Evolutionary conservation across 371 early-diverging fungal genomes (phyloP).

Genomic region (Batkoa obscura): DNA sequence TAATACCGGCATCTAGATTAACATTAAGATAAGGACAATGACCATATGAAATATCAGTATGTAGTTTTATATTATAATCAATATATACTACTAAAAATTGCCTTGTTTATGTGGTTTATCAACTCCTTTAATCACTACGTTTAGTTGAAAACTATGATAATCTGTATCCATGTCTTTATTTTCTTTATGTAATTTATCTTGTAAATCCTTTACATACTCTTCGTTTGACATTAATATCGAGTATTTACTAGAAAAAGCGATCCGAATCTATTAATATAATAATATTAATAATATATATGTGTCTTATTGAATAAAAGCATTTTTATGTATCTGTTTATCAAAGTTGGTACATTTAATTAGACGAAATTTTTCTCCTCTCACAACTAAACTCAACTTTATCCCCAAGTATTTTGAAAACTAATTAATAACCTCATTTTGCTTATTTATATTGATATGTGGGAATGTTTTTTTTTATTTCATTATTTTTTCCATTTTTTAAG

Average conservation of each 20-base stretch:
- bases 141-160: slow-evolving; percentile 18
- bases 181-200: slow-evolving; percentile 7
- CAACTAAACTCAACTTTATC: background rate
- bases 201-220: slow-evolving; percentile 15
- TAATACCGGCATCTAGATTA: slow-evolving; percentile 17
- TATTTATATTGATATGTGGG: no score
- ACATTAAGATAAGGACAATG: slow-evolving; percentile 14
- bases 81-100: slow-evolving; percentile 15
- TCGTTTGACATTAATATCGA: slow-evolving; percentile 16
- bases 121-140: slow-evolving; percentile 17
- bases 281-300: background rate
- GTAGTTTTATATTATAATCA: background rate
- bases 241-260: slow-evolving; percentile 17
- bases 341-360: background rate
- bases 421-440: background rate
- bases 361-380: background rate
- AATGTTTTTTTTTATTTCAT: no score
- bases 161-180: slow-evolving; percentile 11
- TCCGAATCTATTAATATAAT: slow-evolving; percentile 6
- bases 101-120: slow-evolving; percentile 18
- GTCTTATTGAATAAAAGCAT: no score
- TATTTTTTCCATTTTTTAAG: no score
- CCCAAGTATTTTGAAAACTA: slow-evolving; percentile 9
- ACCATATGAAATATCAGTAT: slow-evolving; percentile 1
- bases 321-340: background rate